phyloP scores from a whole-genome alignment of 2,329 filamentous ascomycete species.

The Penicillium sp. region DNA sequence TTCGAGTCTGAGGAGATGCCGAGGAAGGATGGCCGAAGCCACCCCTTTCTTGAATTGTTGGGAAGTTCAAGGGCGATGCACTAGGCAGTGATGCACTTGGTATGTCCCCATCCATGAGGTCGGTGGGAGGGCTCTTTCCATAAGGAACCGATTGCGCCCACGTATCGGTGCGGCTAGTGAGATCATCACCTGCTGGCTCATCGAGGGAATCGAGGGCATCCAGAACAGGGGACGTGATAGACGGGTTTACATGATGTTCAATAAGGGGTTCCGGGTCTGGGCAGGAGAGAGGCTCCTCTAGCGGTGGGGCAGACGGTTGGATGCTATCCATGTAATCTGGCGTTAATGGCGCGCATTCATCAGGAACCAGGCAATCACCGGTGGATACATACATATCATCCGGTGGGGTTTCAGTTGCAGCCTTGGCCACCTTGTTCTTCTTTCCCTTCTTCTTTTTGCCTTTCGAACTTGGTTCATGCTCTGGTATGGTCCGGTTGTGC shows the following conservation, averaged over 20 bases:
- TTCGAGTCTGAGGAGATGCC: constrained; percentile 36
- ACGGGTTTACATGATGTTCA: constrained; percentile 19
- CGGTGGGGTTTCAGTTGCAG: constrained; percentile 24
- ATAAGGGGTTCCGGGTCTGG: constrained; percentile 19
- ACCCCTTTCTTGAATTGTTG: constrained; percentile 31
- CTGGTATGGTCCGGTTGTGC: constrained; percentile 20
- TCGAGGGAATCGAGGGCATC: constrained; percentile 31
- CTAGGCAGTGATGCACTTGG: constrained; percentile 31
- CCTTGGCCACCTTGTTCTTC: constrained; percentile 31
- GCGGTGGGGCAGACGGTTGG: constrained; percentile 20
- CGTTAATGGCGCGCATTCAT: constrained; percentile 8
- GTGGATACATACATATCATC: constrained; percentile 32
- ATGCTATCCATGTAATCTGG: constrained; percentile 19
- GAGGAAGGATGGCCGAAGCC: constrained; percentile 39
- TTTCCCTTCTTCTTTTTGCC: constrained; percentile 36
- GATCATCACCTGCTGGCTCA: constrained; percentile 28
- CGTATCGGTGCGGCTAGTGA: constrained; percentile 33
- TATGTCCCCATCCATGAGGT: constrained; percentile 29
- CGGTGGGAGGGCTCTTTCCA: constrained; percentile 38
- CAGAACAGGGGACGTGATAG: constrained; percentile 32
- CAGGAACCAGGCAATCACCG: background rate
- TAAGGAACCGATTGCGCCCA: constrained; percentile 40
- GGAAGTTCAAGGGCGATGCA: constrained; percentile 36
- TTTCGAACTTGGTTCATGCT: constrained; percentile 30
- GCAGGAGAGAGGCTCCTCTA: constrained; percentile 26